phyloP scores from a whole-genome alignment of 768 basidiomycete genomes.

The Phallus indusiatus region DNA sequence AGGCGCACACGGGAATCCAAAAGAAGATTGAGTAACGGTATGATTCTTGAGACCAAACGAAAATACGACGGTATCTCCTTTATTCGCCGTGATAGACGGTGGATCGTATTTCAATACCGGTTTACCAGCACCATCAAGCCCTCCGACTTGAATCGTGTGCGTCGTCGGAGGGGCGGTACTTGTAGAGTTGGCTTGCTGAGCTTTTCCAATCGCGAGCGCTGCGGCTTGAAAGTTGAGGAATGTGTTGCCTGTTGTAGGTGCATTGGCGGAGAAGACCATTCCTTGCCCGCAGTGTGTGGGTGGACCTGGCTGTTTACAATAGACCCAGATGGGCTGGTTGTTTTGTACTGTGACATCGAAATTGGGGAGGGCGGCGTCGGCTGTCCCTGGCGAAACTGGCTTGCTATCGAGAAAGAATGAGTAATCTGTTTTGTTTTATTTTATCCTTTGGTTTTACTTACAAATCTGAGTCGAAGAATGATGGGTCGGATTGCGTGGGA shows the following conservation, averaged over 20 bases:
- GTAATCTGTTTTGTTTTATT: too few species aligned
- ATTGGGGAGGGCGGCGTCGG: not conserved
- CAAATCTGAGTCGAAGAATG: conserved; percentile 3
- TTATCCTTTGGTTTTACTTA: not conserved
- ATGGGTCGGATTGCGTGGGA: not conserved
- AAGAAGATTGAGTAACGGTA: conserved; percentile 53
- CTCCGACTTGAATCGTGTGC: conserved; percentile 10
- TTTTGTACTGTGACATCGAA: not conserved
- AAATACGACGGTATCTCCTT: conserved; percentile 32
- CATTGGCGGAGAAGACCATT: conserved; percentile 12
- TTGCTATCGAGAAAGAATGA: not conserved
- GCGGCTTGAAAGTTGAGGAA: conserved; percentile 46
- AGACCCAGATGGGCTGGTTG: not conserved
- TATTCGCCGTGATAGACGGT: conserved; percentile 24
- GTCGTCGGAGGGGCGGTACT: conserved; percentile 16
- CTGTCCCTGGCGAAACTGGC: not conserved
- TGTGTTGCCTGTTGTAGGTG: conserved; percentile 20
- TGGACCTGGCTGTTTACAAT: not conserved
- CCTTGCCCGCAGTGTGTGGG: conserved; percentile 6
- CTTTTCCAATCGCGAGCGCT: conserved; percentile 26
- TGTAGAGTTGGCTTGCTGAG: conserved; percentile 20
- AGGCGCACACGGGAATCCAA: conserved; percentile 47
- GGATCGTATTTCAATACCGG: conserved; percentile 21
- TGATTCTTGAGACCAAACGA: conserved; percentile 46
- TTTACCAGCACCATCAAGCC: not conserved